Evolutionary conservation across 2,329 filamentous ascomycete genomes (phyloP), one percentile per base, ranked within the genome.

Genomic region (Fusarium proliferatum): DNA sequence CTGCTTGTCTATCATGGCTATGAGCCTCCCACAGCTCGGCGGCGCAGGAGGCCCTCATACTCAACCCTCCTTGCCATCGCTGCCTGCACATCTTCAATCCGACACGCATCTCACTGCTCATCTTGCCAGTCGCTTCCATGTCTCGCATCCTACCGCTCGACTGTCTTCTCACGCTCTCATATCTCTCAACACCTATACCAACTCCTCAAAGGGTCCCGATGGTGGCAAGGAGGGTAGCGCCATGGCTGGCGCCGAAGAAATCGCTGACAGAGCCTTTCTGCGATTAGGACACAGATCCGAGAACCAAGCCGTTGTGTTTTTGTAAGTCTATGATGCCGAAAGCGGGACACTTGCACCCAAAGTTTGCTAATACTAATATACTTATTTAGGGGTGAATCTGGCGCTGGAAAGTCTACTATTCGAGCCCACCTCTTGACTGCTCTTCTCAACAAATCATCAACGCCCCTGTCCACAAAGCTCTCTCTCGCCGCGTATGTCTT

Each of bases 401-500:
- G 96, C 51, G 92, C 96, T 38, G 96, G 96, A 77, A 99, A 99
- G 86, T 98, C 96, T 1, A 99, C 96, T 0, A 87, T 98, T 78
- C 92, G 96, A 71, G 94, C 94, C 48, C 96, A 98, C 81, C 86
- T 98, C 61, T 86, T 99, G 51, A 93, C 95, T 30, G 90, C 95
- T 3, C 88, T 99, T 60, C 89, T 99, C 36, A 92, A 92, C 78
- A 97, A 95, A 81, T 96, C 95, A 5, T 95, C 94, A 1, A 98
- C 96, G 17, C 96, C 96, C 2, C 86, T 99, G 6, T 98, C 96
- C 4, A 94, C 92, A 75, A 99, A 98, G 83, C 88, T 98, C 26
- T 98, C 96, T 6, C 92, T 97, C 56, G 96, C 96, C 28, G 93
- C 96, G 48, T 99, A 98, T 81, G 90, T 98, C 68, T 99, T 99